Percentiles rank a stretch among this genome's conserved stretches.
Evolutionary conservation across 2,329 filamentous ascomycete genomes (phyloP).

Genomic region (Truncatella angustata): DNA sequence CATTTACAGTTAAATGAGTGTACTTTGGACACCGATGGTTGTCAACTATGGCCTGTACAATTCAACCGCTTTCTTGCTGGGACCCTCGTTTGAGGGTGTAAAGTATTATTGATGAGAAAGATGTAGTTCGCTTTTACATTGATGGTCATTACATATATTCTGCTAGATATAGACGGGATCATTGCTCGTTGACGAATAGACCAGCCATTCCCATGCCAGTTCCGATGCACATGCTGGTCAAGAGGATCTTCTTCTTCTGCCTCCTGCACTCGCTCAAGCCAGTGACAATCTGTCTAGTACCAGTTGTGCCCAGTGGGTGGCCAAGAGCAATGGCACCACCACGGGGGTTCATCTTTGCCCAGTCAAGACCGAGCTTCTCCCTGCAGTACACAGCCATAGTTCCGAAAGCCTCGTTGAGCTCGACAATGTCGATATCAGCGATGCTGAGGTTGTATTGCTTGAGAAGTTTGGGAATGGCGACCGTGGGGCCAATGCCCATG

Average conservation of each 20-base stretch:
- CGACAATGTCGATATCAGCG: conserved; percentile 83
- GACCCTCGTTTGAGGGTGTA: too few species aligned
- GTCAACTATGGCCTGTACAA: too few species aligned
- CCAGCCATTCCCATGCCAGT: conserved; percentile 70
- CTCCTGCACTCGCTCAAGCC: conserved; percentile 81
- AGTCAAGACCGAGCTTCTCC: conserved; percentile 67
- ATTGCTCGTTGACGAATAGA: conserved; percentile 61
- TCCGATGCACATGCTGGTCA: conserved; percentile 88
- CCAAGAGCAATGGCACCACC: conserved; percentile 82
- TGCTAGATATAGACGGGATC: conserved; percentile 12
- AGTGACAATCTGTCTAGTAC: conserved; percentile 81
- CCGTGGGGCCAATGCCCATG: conserved; percentile 88
- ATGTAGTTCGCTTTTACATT: too few species aligned
- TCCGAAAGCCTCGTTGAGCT: conserved; percentile 97
- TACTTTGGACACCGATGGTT: too few species aligned
- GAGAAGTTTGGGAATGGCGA: conserved; percentile 80
- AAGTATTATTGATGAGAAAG: too few species aligned
- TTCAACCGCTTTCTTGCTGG: too few species aligned
- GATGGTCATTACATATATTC: too few species aligned
- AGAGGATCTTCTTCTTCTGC: conserved; percentile 83
- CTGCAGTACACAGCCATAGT: conserved; percentile 97
- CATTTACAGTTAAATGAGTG: too few species aligned
- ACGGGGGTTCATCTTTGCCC: conserved; percentile 75
- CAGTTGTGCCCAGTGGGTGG: conserved; percentile 78
- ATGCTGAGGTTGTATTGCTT: conserved; percentile 73